Evolutionary conservation across 345 rosid genomes (phyloP).

Genomic region (Gossypium sturtianum): DNA sequence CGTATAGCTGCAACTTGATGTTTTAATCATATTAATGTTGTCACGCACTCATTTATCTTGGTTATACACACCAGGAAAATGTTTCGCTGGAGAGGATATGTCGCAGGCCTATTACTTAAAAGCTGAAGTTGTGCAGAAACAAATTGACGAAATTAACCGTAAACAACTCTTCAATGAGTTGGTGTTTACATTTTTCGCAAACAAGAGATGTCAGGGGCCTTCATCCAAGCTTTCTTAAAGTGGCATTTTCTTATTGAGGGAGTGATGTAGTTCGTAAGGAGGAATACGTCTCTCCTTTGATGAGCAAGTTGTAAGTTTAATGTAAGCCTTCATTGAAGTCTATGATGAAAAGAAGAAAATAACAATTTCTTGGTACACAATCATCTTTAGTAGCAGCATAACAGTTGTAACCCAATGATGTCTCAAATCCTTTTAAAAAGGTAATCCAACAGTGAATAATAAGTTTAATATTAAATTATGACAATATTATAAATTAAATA

Average conservation of each 20-base stretch:
- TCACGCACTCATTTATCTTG: not conserved
- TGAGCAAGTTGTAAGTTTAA: no score
- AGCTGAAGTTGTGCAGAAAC: not conserved
- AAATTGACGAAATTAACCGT: not conserved
- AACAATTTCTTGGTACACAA: not conserved
- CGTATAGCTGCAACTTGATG: not conserved
- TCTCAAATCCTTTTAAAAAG: no score
- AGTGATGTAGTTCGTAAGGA: no score
- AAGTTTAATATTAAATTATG: no score
- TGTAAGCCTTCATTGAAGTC: no score
- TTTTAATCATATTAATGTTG: not conserved
- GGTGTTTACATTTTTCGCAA: not conserved
- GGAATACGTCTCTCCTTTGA: no score
- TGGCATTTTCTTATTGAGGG: not conserved
- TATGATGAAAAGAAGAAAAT: no score
- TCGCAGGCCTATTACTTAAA: constrained; percentile 28
- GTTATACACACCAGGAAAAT: constrained; percentile 27
- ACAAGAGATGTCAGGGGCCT: not conserved
- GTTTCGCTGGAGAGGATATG: constrained; percentile 38
- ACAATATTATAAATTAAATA: no score
- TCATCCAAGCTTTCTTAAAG: not conserved
- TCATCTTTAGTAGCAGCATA: no score
- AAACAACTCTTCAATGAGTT: not conserved
- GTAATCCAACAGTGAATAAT: no score
- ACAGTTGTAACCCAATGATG: no score